A percentile compares a stretch with the other conserved stretches of the same genome.
phyloP scores from a whole-genome alignment of 2,329 filamentous ascomycete species.

The Pseudocercospora vitis region DNA sequence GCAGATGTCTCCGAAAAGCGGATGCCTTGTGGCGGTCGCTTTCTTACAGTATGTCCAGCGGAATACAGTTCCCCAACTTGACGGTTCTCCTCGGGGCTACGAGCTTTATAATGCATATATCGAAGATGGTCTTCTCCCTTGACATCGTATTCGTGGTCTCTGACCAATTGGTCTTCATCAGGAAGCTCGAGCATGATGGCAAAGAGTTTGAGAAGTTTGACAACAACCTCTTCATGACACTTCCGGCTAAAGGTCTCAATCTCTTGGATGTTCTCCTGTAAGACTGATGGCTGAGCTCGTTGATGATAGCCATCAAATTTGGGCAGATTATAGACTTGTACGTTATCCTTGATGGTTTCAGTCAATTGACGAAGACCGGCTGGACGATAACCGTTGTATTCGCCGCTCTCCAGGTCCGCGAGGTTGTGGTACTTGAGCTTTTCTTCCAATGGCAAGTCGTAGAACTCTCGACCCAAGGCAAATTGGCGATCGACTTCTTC shows the following conservation, averaged over 20 bases:
- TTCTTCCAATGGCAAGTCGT: conserved; percentile 56
- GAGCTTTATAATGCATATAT: conserved; percentile 33
- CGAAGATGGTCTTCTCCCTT: conserved; percentile 62
- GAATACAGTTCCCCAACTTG: conserved; percentile 25
- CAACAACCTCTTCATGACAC: conserved; percentile 56
- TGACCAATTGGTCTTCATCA: conserved; percentile 57
- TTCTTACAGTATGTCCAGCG: conserved; percentile 44
- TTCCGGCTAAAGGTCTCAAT: conserved; percentile 56
- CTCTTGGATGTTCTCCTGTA: conserved; percentile 52
- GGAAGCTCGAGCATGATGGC: conserved; percentile 61
- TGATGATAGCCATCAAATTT: conserved; percentile 45
- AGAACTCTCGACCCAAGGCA: conserved; percentile 59
- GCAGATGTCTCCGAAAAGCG: too few species aligned
- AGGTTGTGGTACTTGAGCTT: conserved; percentile 55
- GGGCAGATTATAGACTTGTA: conserved; percentile 61
- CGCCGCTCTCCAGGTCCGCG: conserved; percentile 26
- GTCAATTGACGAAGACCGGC: conserved; percentile 25
- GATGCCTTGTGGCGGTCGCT: too few species aligned
- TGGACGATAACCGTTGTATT: conserved; percentile 32
- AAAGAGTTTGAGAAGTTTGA: conserved; percentile 59
- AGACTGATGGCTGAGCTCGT: conserved; percentile 25
- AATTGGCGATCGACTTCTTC: conserved; percentile 62
- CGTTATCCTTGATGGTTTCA: conserved; percentile 47
- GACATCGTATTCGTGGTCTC: conserved; percentile 58
- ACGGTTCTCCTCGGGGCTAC: conserved; percentile 25